Evolutionary conservation across 1,284 basidiomycete species (phyloP).

Genomic region (Ceratobasidium sp.): DNA sequence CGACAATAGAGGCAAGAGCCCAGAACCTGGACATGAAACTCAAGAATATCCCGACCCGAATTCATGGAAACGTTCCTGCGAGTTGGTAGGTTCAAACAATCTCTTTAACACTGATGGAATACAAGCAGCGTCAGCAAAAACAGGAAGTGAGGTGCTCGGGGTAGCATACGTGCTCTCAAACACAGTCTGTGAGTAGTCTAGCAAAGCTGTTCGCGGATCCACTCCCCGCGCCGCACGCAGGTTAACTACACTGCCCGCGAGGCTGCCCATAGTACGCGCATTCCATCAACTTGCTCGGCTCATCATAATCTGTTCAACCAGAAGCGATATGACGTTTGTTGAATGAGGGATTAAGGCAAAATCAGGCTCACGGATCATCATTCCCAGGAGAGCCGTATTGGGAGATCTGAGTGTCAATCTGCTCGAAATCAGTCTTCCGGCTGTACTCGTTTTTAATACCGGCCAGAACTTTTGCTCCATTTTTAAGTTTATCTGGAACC

Average conservation of each 20-base stretch:
- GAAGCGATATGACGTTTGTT: neutral
- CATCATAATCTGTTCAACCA: slow-evolving; percentile 51
- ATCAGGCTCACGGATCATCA: slow-evolving; percentile 47
- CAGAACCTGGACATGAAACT: neutral
- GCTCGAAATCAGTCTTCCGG: slow-evolving; percentile 39
- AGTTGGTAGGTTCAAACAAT: too few species aligned
- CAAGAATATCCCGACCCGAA: neutral
- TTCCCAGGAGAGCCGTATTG: slow-evolving; percentile 30
- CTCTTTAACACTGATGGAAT: neutral
- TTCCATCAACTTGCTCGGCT: slow-evolving; percentile 47
- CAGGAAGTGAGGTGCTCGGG: neutral
- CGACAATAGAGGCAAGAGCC: neutral
- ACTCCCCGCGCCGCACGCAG: slow-evolving; percentile 40
- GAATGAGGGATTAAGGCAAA: neutral
- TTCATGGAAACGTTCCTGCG: neutral
- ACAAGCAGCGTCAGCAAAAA: neutral
- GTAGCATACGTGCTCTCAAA: neutral
- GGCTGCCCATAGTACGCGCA: slow-evolving; percentile 34
- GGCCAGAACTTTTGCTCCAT: slow-evolving; percentile 53
- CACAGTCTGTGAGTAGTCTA: neutral
- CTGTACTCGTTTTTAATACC: slow-evolving; percentile 40
- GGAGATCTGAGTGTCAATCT: slow-evolving; percentile 20
- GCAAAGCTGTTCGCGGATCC: slow-evolving; percentile 40
- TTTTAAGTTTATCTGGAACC: slow-evolving; percentile 54
- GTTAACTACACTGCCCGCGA: slow-evolving; percentile 43